Percentiles rank a stretch among this genome's conserved stretches.
Evolutionary conservation across 2,329 filamentous ascomycete species (phyloP).

Genomic region (Cryoendolithus antarcticus): DNA sequence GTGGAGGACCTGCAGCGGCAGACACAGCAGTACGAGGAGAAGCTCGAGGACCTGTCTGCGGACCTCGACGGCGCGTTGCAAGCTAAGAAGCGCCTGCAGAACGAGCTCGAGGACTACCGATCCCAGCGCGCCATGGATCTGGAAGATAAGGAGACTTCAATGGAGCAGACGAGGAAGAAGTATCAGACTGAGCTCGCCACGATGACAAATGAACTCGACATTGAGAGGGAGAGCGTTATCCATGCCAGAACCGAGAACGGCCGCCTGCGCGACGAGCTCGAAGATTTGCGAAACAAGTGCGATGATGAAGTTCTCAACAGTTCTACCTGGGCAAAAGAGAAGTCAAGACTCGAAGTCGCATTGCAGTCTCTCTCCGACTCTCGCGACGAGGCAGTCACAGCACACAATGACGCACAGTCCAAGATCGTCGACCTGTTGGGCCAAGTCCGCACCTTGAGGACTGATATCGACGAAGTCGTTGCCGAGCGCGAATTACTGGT

Average conservation of each 20-base stretch:
- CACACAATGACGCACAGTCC: slow-evolving; percentile 87
- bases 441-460: slow-evolving; percentile 74
- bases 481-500: slow-evolving; percentile 73
- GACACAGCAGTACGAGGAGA: slow-evolving; percentile 80
- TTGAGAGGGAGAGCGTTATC: slow-evolving; percentile 82
- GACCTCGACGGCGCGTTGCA: slow-evolving; percentile 77
- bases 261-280: slow-evolving; percentile 85
- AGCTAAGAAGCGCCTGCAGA: slow-evolving; percentile 85
- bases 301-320: slow-evolving; percentile 96
- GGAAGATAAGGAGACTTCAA: slow-evolving; percentile 87
- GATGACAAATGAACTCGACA: slow-evolving; percentile 80
- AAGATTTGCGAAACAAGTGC: slow-evolving; percentile 91
- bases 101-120: slow-evolving; percentile 94
- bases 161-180: slow-evolving; percentile 96
- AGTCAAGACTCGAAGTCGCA: slow-evolving; percentile 78
- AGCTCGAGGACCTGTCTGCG: slow-evolving; percentile 79
- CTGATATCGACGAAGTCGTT: slow-evolving; percentile 72
- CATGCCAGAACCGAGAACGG: slow-evolving; percentile 74
- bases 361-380: slow-evolving; percentile 79
- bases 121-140: slow-evolving; percentile 91
- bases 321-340: slow-evolving; percentile 97
- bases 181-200: slow-evolving; percentile 88
- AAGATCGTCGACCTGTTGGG: slow-evolving; percentile 85
- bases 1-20: slow-evolving; percentile 86
- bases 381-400: slow-evolving; percentile 83